A percentile compares a stretch with the other conserved stretches of the same genome.
Conservation (phyloP, 805 yeast species). For the Sporopachydermia lactativora region DNA sequence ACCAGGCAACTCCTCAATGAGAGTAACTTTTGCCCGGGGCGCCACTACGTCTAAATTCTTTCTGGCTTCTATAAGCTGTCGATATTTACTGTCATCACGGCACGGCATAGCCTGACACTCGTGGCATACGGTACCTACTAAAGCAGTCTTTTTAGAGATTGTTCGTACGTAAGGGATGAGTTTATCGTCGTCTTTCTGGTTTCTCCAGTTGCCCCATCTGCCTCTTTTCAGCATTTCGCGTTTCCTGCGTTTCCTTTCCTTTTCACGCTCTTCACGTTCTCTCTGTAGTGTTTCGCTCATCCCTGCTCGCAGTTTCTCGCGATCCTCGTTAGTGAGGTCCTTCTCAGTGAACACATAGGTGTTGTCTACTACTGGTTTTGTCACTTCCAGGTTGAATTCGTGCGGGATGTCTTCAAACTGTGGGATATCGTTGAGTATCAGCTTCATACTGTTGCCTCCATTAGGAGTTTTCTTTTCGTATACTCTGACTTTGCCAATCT, state of each 20-base stretch:
- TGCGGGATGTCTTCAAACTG: constrained; percentile 53
- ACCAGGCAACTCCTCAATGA: constrained; percentile 72
- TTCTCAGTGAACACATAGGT: constrained; percentile 83
- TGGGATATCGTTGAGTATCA: constrained; percentile 23
- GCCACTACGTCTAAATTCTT: constrained; percentile 25
- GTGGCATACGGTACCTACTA: constrained; percentile 80
- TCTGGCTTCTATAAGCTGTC: constrained; percentile 44
- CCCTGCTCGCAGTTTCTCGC: background rate
- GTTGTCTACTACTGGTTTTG: constrained; percentile 70
- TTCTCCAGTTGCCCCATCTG: constrained; percentile 11
- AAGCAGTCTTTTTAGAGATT: constrained; percentile 74
- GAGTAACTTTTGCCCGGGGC: constrained; percentile 50
- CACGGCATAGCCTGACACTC: constrained; percentile 86
- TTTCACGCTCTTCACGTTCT: constrained; percentile 17
- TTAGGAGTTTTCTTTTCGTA: constrained; percentile 30
- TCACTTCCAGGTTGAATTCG: constrained; percentile 66
- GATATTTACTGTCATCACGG: constrained; percentile 54
- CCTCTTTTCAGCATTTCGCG: constrained; percentile 16
- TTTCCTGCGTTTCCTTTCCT: constrained; percentile 21
- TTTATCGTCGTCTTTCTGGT: constrained; percentile 18
- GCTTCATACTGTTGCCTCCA: constrained; percentile 13
- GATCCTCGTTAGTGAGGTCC: constrained; percentile 30
- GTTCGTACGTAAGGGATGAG: constrained; percentile 75
- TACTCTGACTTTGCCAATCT: constrained; percentile 65
- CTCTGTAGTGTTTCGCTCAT: constrained; percentile 24